Evolutionary conservation across 352 stramenopile species (phyloP), one percentile per base, ranked within the genome.

Genomic region (Pythium sp.): DNA sequence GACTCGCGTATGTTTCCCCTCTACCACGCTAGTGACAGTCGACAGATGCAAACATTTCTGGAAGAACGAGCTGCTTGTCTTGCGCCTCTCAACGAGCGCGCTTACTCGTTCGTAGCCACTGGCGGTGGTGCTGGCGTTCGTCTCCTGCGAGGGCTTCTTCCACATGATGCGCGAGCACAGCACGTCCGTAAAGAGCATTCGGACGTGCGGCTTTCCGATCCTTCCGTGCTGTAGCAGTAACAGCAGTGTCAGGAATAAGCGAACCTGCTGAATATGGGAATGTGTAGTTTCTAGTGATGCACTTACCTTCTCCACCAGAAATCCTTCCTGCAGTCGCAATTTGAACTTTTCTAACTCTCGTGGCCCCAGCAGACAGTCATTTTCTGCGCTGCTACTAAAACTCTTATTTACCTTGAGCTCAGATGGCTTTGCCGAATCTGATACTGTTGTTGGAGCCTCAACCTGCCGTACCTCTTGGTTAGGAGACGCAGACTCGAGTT

Each of bases 261-360:
- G 7, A 30, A 22, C 12, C 58, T 26, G n/a, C 3, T 5, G n/a
- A 5, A 18, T 32, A 3, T 5, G 30, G 30, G 30, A 46, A 22
- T 26, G 3, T n/a, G 41, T n/a, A 51, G 43, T 24, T 9, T 26
- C 55, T 3, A 61, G 51, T 5, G 8, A 30, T 0, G 26, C 0
- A 2, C 66, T 26, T 56, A 86, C 78, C 74, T 86, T 86, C 62
- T 84, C 78, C 20, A 84, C 70, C 2, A 82, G 34, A 7, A 84
- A 75, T 2, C 78, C 78, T 49, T 64, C 51, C 30, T 77, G 73
- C n/a, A 86, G 63, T 38, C 73, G 73, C 60, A 60, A 32, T 57
- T 81, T 82, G 69, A 86, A 82, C 28, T 54, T 73, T 6, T 71
- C 69, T 32, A 86, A 51, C 2, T 56, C 43, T 22, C 49, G 22